Conservation (phyloP, 2,329 filamentous ascomycete species). For the Xylogone sp. region DNA sequence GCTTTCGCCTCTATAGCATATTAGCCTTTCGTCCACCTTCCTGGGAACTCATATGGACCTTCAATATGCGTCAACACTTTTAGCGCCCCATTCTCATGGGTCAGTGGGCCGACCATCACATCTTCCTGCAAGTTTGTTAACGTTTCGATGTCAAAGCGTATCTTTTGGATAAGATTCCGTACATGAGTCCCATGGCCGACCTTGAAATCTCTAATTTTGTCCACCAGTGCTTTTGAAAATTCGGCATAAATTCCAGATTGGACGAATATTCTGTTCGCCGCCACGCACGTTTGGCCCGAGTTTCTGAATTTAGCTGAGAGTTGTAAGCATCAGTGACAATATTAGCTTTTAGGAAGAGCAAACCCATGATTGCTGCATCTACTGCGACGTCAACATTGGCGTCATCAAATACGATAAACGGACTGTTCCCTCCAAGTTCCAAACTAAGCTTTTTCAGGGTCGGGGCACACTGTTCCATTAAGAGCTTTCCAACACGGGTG, state of each 20-base stretch:
- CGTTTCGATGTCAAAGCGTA: too few species aligned
- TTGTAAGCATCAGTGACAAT: background rate
- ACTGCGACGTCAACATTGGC: too few species aligned
- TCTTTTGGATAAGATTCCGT: background rate
- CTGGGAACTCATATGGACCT: background rate
- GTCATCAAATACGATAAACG: slow-evolving; percentile 95
- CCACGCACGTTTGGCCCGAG: slow-evolving; percentile 72
- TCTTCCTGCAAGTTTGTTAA: too few species aligned
- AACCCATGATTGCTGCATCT: too few species aligned
- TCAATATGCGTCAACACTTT: background rate
- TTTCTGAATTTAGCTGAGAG: slow-evolving; percentile 35
- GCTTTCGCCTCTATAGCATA: too few species aligned
- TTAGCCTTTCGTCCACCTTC: background rate
- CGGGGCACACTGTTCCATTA: slow-evolving; percentile 24
- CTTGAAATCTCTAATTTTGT: slow-evolving; percentile 41
- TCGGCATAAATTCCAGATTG: slow-evolving; percentile 53
- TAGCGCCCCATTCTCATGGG: background rate
- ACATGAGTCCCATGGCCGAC: background rate
- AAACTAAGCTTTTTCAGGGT: background rate
- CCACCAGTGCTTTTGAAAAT: slow-evolving; percentile 61
- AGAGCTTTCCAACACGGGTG: slow-evolving; percentile 34
- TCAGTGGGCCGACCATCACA: background rate
- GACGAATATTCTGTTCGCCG: slow-evolving; percentile 68
- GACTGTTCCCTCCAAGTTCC: slow-evolving; percentile 89
- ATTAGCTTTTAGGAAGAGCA: too few species aligned